A percentile compares a stretch with the other conserved stretches of the same genome.
Conservation (phyloP, 2,329 filamentous ascomycete species). For the Phialemonium atrogriseum region DNA sequence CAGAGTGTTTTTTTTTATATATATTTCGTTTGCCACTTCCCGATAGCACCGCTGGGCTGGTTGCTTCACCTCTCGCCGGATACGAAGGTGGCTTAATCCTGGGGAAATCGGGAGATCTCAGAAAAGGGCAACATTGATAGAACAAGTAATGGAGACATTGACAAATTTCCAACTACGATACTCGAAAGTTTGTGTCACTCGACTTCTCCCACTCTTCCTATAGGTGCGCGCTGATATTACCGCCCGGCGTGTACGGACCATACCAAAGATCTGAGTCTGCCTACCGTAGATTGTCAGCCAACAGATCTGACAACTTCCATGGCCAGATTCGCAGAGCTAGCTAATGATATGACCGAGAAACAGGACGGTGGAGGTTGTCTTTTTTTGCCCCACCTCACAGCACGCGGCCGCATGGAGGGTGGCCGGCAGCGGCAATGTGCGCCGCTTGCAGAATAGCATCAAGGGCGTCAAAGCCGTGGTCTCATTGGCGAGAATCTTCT, state of each 20-base stretch:
- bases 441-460: neutral
- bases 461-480: neutral
- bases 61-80: constrained; percentile 1
- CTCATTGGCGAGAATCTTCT: neutral
- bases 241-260: too few relatives aligned
- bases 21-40: neutral
- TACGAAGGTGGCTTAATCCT: constrained; percentile 1
- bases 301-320: too few relatives aligned
- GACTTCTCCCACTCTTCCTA: too few relatives aligned
- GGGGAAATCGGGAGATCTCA: neutral
- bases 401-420: too few relatives aligned
- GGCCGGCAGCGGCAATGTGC: neutral
- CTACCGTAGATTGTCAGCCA: neutral
- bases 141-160: neutral
- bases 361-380: too few relatives aligned
- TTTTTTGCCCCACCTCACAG: too few relatives aligned
- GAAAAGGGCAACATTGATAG: neutral
- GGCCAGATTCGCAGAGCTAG: neutral
- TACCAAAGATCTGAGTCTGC: too few relatives aligned
- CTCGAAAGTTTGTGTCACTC: neutral
- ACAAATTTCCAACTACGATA: neutral
- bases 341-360: neutral
- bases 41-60: constrained; percentile 1
- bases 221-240: too few relatives aligned
- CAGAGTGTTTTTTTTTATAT: neutral